Base-by-base conservation (phyloP, 257 asterid species). In the Hygrophila difformis region DNA sequence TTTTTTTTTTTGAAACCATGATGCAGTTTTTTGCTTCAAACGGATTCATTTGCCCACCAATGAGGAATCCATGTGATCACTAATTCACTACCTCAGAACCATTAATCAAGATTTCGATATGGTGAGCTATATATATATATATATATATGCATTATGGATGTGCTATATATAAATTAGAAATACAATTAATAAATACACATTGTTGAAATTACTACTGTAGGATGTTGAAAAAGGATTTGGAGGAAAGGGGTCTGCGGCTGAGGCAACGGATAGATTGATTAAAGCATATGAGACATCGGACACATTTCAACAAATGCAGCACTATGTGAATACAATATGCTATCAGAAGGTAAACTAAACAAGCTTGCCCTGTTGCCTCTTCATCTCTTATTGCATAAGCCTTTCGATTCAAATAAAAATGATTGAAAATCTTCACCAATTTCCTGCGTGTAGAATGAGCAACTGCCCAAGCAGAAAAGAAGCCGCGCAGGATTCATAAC, bases 1-100 rank as follows among this genome's bases (percentile, higher is more conserved):
- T n/a, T n/a, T n/a, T n/a, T n/a, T 5, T 1, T 12, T 14, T 33
- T n/a, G n/a, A 8, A 13, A 31, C 26, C 44, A 15, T 18, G 62
- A 1, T 6, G 26, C 64, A 79, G 86, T 69, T 64, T 50, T 79
- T 79, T 45, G 68, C 65, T 33, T 29, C 54, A 18, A 73, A 65
- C 70, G 82, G 87, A 48, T 74, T 73, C 46, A 75, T 76, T 7
- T 73, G 86, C 21, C 86, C 91, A 28, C 13, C 66, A 28, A 50
- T 76, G 75, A 68, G 75, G 68, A 79, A 71, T 47, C 86, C 86
- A 19, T 62, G 82, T 6, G 91, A 79, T 47, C 91, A 79, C n/a
- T n/a, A n/a, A n/a, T n/a, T n/a, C n/a, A n/a, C 58, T 79, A 52
- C 59, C 82, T 79, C 17, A 55, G 70, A 26, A 76, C 80, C 13